Evolutionary conservation across 768 basidiomycete species (phyloP).

Genomic region (Xerocomellus chrysenteron): DNA sequence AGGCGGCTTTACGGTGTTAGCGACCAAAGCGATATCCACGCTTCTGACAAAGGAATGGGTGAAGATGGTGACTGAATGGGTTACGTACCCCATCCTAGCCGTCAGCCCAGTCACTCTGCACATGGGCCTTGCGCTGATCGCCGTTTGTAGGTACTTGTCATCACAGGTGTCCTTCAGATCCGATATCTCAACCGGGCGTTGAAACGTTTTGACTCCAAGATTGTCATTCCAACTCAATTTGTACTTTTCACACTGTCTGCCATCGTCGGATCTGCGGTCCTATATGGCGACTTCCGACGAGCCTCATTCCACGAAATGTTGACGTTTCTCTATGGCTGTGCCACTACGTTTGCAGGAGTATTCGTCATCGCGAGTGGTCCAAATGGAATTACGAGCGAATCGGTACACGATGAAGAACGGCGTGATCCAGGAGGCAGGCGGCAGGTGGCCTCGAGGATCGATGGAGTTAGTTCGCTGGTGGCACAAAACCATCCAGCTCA

Average conservation of each 20-base stretch:
- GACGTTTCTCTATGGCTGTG: slow-evolving; percentile 84
- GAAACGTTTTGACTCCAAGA: slow-evolving; percentile 93
- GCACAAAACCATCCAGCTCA: slow-evolving; percentile 41
- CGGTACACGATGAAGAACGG: slow-evolving; percentile 29
- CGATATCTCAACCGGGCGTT: slow-evolving; percentile 82
- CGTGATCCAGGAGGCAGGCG: slow-evolving; percentile 31
- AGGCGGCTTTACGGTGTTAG: slow-evolving; percentile 94
- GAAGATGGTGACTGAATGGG: slow-evolving; percentile 73
- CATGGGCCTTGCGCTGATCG: slow-evolving; percentile 7
- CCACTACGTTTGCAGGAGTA: slow-evolving; percentile 87
- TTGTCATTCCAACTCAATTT: slow-evolving; percentile 93
- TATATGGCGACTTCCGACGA: slow-evolving; percentile 90
- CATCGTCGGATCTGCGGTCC: slow-evolving; percentile 87
- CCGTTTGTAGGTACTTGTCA: slow-evolving; percentile 53
- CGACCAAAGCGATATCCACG: slow-evolving; percentile 90
- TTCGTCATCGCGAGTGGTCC: slow-evolving; percentile 80
- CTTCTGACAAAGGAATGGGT: slow-evolving; percentile 78
- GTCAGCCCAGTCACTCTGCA: slow-evolving; percentile 40
- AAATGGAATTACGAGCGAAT: slow-evolving; percentile 28
- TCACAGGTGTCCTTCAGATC: slow-evolving; percentile 82
- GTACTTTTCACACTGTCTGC: slow-evolving; percentile 92
- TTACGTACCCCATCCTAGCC: slow-evolving; percentile 76
- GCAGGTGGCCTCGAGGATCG: slow-evolving; percentile 30
- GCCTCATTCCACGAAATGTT: slow-evolving; percentile 79
- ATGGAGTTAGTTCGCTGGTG: slow-evolving; percentile 22